Base-by-base conservation (phyloP, 352 stramenopile species). In the Phytophthora pluvialis region DNA sequence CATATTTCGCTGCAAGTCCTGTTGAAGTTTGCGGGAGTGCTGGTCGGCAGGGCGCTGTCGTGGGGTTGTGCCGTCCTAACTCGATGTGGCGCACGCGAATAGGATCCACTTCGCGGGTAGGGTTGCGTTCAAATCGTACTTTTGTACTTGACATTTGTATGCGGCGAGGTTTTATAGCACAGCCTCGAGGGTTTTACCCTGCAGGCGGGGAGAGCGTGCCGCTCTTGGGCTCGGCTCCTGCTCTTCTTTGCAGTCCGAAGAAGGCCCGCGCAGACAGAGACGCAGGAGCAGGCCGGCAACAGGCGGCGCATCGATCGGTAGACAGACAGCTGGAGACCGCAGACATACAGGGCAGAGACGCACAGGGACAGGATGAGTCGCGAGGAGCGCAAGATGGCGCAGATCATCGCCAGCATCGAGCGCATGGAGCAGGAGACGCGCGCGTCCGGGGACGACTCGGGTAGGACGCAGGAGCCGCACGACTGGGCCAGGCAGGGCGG, bases 391-490 rank as follows among this genome's bases (percentile, higher is more conserved):
- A 91, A 91, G 69, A 91, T 89, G 82, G 80, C 80, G 64, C 82
- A 91, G 67, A 91, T 91, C 57, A 88, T 89, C 65, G 82, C 82
- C 42, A 88, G 76, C 47, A 91, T 91, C 64, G 82, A 91, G 75
- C 81, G 81, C 65, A 89, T 89, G 80, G 80, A 89, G 67, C 80
- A 88, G 77, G 75, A 80, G 56, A 67, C 70, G 42, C 65, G 68
- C 29, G 64, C 52, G 35, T 67, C 49, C 16, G 29, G 59, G 52
- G 32, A 70, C 43, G 60, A 65, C 58, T 43, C 33, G 12, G 36
- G n/a, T 38, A 60, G 32, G 29, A 33, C 51, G 13, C 65, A 72
- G 49, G 70, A 74, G 18, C 52, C 53, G 21, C 33, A 61, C 12
- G 64, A 77, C 28, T 63, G 52, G 44, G 66, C 53, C 7, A 72